These are phyloP conservation scores for Tuber umbilicatum DNA, from an alignment of 495 filamentous ascomycete species.

Conservation along the genomic window DNA sequence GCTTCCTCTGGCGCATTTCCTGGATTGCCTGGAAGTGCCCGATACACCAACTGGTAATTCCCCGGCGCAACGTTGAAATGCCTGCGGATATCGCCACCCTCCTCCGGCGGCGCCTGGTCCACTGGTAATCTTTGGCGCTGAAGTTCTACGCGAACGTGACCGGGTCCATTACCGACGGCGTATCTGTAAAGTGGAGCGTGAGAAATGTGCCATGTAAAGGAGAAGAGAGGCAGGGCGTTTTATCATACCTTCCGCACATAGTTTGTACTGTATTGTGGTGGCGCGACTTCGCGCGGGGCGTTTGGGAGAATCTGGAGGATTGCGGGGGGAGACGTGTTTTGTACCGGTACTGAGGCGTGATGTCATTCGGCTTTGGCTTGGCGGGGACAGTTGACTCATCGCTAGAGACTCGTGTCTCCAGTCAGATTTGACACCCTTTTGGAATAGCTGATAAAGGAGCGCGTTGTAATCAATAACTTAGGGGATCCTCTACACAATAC, in stretches of 20 bases:
- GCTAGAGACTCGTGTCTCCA: not conserved
- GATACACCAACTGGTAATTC: constrained; percentile 76
- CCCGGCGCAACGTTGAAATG: constrained; percentile 92
- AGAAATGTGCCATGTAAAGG: no score
- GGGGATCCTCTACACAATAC: not conserved
- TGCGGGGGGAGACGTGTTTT: not conserved
- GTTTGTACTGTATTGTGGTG: not conserved
- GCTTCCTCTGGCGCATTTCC: constrained; percentile 44
- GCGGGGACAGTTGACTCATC: not conserved
- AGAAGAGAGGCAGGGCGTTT: not conserved
- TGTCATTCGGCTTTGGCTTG: not conserved
- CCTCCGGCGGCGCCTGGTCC: constrained; percentile 68
- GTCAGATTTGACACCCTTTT: not conserved
- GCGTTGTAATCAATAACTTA: not conserved
- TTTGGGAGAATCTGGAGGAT: not conserved
- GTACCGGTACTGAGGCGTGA: not conserved
- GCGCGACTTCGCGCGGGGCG: not conserved
- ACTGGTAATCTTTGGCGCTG: constrained; percentile 69
- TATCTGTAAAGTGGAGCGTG: constrained; percentile 20
- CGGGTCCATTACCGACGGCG: constrained; percentile 47
- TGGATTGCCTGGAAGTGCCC: constrained; percentile 60
- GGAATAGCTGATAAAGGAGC: not conserved
- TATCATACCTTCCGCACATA: constrained; percentile 18
- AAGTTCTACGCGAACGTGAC: constrained; percentile 61
- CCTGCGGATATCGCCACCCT: constrained; percentile 56